Conservation (phyloP, 2,329 filamentous ascomycete species). For the Aquanectria penicillioides region DNA sequence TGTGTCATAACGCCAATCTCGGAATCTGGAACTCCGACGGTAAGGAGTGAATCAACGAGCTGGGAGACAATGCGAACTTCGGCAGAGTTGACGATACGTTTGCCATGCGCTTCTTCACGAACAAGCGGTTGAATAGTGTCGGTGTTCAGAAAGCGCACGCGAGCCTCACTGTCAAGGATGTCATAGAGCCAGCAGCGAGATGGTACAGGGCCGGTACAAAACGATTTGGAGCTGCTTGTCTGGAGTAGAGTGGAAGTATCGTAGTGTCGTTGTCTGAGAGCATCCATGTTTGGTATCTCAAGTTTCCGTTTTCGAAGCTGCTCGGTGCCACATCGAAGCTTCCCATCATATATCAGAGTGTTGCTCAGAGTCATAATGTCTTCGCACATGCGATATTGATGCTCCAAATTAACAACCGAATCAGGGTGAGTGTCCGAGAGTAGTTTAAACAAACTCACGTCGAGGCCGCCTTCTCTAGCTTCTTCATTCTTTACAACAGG, state of each 20-base stretch:
- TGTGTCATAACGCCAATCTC: constrained; percentile 97
- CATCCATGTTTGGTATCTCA: constrained; percentile 71
- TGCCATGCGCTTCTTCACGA: constrained; percentile 80
- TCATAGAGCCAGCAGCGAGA: constrained; percentile 79
- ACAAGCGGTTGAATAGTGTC: constrained; percentile 74
- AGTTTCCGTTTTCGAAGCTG: constrained; percentile 77
- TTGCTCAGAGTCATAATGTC: constrained; percentile 97
- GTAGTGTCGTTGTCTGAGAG: constrained; percentile 69
- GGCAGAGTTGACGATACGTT: constrained; percentile 87
- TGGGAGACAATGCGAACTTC: constrained; percentile 83
- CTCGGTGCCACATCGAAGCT: constrained; percentile 87
- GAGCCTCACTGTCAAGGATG: constrained; percentile 73
- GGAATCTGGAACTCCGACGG: constrained; percentile 75
- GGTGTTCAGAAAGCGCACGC: constrained; percentile 90
- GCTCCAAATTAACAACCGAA: constrained; percentile 90
- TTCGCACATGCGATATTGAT: constrained; percentile 98
- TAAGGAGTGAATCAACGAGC: constrained; percentile 81
- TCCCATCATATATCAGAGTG: constrained; percentile 89
- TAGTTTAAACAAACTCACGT: constrained; percentile 93
- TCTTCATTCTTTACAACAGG: constrained; percentile 93
- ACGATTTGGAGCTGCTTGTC: constrained; percentile 53
- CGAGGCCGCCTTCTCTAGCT: constrained; percentile 85
- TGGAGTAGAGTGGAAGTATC: constrained; percentile 57
- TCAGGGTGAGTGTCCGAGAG: constrained; percentile 88
- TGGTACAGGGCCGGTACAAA: constrained; percentile 64